Evolutionary conservation across 176 grass and related monocot genomes (phyloP), one percentile per base, ranked within the genome.

Genomic region (Phragmites australis): DNA sequence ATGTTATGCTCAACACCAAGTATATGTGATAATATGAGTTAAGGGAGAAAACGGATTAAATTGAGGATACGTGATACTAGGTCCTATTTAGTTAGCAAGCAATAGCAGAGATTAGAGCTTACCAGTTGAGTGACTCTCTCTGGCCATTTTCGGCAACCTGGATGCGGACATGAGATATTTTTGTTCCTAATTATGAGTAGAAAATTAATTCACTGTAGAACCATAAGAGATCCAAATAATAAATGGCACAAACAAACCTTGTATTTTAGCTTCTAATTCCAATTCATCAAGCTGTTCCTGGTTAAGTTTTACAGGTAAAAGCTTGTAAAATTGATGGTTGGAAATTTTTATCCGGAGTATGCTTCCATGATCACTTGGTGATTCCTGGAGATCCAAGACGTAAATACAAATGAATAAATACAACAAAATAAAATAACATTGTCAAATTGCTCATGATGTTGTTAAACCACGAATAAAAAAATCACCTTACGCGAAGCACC

Each of bases 231-330:
- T 70, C 41, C 22, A 59, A 12, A 70, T 44, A 53, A 68, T 59
- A 49, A 49, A 54, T 65, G 70, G 52, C 34, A 71, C 12, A 62
- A 41, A 79, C 75, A 73, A 72, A 99, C 97, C 93, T 96, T 99
- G 93, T 82, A 88, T 93, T 68, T 89, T 86, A 39, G 91, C 88
- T 88, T 99, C 93, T 48, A 93, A 77, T 88, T 96, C 97, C 72
- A 99, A 73, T 75, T 99, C 97, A 87, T 93, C 91, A 76, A 96
- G 89, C 37, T 96, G 93, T 50, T 96, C 91, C 74, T 90, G 87
- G 56, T 88, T 88, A 74, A 99, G 84, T 75, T 86, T 74, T 52
- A 93, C 85, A 15, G 97, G 92, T 59, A 99, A 85, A 50, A 99
- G 88, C 56, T 99, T 91, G 88, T 73, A 87, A 45, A 99, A 88